Base-by-base conservation (phyloP, 768 basidiomycete genomes). In the Mycena sanguinolenta region DNA sequence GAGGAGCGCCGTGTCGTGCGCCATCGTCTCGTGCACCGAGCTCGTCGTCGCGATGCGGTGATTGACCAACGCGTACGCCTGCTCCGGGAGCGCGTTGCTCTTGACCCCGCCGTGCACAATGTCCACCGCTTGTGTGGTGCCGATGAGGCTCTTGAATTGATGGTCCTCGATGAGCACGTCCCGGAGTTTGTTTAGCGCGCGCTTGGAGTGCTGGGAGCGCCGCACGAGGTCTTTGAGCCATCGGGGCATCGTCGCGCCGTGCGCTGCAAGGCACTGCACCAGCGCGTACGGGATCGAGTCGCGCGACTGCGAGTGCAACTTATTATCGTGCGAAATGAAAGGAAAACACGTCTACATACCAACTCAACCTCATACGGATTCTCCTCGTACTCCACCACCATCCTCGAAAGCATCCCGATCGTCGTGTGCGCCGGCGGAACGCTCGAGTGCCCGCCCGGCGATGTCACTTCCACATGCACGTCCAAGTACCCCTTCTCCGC, bases 391-490 rank as follows among this genome's bases (percentile, higher is more conserved):
- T 89, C 82, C 8, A 90, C 89, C 30, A 97, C 84, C 14, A 94
- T 78, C 1, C 88, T 82, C 4, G 95, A 85, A 49, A 97, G 88
- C 61, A 95, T 91, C 13, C 96, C 95, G 65, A 97, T 95, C 65
- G 90, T 90, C 92, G 95, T 97, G 73, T 98, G 95, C 3, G 81
- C 75, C 19, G 93, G 94, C 19, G 96, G 96, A 17, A 95, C 82
- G 74, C 92, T 93, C 0, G 95, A 96, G 79, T 97, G 96, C 0
- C 96, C 96, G 7, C 96, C 95, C 0, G 90, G 84, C 0, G 91
- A 83, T 17, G 85, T 80, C 10, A 96, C 89, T 65, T 90, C 86
- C n/a, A 95, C 83, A 42, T 79, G 82, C 21, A 90, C 86, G 75
- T 93, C 85, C 12, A 91, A 52, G 64, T 85, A 89, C 8, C 95